These are phyloP conservation scores for Coemansia reversa DNA, from an alignment of 192 early-diverging fungal genomes.

Conservation along the genomic window DNA sequence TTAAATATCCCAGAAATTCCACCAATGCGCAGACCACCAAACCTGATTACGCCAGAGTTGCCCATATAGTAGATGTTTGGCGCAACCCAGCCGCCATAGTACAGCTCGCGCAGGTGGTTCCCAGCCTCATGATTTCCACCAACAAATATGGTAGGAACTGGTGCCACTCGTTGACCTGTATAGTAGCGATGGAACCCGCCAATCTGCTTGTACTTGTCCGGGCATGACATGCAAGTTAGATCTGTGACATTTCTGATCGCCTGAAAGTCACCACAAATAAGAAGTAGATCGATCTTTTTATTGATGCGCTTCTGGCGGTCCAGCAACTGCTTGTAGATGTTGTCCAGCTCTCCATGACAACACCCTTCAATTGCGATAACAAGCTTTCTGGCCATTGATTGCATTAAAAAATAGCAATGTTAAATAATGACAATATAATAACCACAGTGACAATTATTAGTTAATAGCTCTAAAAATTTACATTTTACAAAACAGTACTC, in stretches of 20 bases:
- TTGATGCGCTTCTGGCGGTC: conserved; percentile 54
- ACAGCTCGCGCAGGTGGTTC: conserved; percentile 94
- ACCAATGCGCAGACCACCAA: conserved; percentile 87
- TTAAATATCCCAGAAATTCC: conserved; percentile 94
- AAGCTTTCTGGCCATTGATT: conserved; percentile 25
- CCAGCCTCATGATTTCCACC: conserved; percentile 99
- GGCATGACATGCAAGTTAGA: conserved; percentile 77
- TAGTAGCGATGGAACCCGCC: conserved; percentile 96
- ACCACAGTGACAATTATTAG: neutral
- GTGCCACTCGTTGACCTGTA: conserved; percentile 73
- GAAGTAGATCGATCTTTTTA: conserved; percentile 80
- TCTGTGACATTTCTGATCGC: conserved; percentile 83
- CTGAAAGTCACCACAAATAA: conserved; percentile 99
- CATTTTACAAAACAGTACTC: neutral
- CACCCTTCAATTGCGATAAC: conserved; percentile 93
- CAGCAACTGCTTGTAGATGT: conserved; percentile 72
- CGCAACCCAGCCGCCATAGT: conserved; percentile 93
- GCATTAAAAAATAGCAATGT: neutral
- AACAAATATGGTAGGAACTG: conserved; percentile 90
- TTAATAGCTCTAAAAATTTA: neutral
- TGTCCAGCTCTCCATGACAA: conserved; percentile 91
- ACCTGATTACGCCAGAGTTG: conserved; percentile 77
- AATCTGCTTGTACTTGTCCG: conserved; percentile 78
- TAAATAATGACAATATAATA: neutral
- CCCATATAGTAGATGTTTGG: conserved; percentile 94